Conservation (phyloP, 305 asterid genomes). For the Plantago lanceolata region DNA sequence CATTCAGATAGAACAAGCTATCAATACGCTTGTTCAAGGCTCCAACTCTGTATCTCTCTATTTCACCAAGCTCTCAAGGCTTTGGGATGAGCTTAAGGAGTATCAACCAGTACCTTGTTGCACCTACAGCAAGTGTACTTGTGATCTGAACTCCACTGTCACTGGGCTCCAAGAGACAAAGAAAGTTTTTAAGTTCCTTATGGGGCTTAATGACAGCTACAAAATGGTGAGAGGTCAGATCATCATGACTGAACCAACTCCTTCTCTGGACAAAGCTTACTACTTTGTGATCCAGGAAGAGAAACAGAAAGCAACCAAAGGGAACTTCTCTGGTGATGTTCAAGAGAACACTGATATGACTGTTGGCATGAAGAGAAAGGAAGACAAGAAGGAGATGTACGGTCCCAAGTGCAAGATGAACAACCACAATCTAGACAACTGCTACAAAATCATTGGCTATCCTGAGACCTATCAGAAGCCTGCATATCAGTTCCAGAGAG, state of each 20-base stretch:
- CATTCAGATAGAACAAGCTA: background rate
- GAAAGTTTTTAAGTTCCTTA: slow-evolving; percentile 9
- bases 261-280: background rate
- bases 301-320: background rate
- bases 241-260: background rate
- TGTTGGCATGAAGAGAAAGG: background rate
- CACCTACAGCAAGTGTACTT: slow-evolving; percentile 1
- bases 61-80: slow-evolving; percentile 10
- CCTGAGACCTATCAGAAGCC: no score
- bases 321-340: no score
- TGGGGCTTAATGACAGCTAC: slow-evolving; percentile 2
- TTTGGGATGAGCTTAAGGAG: slow-evolving; percentile 2
- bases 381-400: no score
- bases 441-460: no score
- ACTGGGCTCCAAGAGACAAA: background rate
- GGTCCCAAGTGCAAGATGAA: no score
- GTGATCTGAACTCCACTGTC: no score
- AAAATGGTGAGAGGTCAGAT: background rate
- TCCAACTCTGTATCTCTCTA: background rate
- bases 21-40: background rate
- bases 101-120: background rate
- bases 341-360: no score
- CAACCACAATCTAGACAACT: no score
- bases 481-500: no score
- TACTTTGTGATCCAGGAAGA: background rate